Evolutionary conservation across 805 yeast genomes (phyloP).

Genomic region (Yarrowia keelungensis): DNA sequence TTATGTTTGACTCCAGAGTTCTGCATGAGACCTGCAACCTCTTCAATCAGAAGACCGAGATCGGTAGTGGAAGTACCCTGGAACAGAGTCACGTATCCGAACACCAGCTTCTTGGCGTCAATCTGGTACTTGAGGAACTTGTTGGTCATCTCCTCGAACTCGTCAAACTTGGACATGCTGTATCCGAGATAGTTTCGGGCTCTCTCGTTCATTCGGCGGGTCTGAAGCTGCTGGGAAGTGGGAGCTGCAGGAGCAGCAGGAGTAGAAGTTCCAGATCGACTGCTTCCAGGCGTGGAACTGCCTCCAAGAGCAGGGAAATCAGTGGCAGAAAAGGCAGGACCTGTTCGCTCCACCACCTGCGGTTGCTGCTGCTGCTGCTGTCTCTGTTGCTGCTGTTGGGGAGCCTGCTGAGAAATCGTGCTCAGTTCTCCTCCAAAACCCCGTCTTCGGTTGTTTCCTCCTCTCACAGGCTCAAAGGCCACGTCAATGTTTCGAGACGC

Average conservation of each 20-base stretch:
- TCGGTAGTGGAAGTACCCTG: conserved; percentile 41
- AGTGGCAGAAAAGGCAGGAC: conserved; percentile 38
- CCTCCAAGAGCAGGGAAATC: conserved; percentile 46
- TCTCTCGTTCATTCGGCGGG: conserved; percentile 76
- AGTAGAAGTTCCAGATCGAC: conserved; percentile 14
- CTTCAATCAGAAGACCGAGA: conserved; percentile 40
- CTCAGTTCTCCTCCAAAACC: conserved; percentile 68
- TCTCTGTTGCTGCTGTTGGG: conserved; percentile 11
- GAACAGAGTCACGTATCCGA: conserved; percentile 61
- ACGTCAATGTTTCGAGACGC: conserved; percentile 25
- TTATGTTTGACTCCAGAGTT: conserved; percentile 24
- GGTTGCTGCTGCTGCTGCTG: conserved; percentile 23
- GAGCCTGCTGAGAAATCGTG: conserved; percentile 54
- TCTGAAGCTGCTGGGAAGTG: conserved; percentile 56
- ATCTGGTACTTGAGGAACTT: conserved; percentile 57
- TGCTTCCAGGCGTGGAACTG: background rate
- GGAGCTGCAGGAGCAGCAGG: conserved; percentile 37
- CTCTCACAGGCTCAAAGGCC: conserved; percentile 8
- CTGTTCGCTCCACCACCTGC: conserved; percentile 30
- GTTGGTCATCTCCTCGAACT: conserved; percentile 60
- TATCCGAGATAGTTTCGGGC: conserved; percentile 79
- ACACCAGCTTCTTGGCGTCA: conserved; percentile 57
- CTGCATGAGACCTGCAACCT: conserved; percentile 39
- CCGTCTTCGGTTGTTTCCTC: conserved; percentile 44
- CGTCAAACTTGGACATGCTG: conserved; percentile 55